Evolutionary conservation across 176 grass and related monocot genomes (phyloP).

Genomic region (Canna indica): DNA sequence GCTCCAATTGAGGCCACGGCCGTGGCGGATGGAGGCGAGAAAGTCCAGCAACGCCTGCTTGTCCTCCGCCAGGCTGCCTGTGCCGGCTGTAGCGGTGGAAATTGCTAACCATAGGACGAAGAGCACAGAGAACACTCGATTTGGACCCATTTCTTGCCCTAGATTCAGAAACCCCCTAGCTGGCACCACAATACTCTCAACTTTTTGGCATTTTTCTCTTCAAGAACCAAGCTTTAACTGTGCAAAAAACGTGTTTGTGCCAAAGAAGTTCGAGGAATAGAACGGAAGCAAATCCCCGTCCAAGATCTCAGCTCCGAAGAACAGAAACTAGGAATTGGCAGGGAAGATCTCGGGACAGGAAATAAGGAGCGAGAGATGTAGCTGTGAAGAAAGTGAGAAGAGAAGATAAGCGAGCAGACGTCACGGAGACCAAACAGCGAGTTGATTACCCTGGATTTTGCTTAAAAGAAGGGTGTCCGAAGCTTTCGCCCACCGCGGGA

Average conservation of each 20-base stretch:
- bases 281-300: neutral
- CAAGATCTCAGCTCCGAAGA: neutral
- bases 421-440: neutral
- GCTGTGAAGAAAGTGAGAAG: neutral
- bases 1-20: slow-evolving; percentile 53
- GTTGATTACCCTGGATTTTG: neutral
- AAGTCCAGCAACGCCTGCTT: slow-evolving; percentile 58
- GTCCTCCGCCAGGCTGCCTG: slow-evolving; percentile 38
- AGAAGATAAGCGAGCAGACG: neutral
- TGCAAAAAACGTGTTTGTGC: neutral
- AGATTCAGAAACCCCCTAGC: neutral
- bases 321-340: neutral
- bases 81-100: neutral
- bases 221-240: neutral
- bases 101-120: slow-evolving; percentile 17
- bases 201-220: neutral
- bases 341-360: neutral
- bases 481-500: neutral
- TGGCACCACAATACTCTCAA: neutral
- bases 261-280: neutral
- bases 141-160: neutral
- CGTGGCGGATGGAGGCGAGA: slow-evolving; percentile 22
- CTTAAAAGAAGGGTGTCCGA: neutral
- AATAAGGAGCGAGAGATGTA: neutral
- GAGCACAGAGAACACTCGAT: neutral